These are phyloP conservation scores for Collybia mongolica DNA, from an alignment of 768 basidiomycete species.

Conservation along the genomic window DNA sequence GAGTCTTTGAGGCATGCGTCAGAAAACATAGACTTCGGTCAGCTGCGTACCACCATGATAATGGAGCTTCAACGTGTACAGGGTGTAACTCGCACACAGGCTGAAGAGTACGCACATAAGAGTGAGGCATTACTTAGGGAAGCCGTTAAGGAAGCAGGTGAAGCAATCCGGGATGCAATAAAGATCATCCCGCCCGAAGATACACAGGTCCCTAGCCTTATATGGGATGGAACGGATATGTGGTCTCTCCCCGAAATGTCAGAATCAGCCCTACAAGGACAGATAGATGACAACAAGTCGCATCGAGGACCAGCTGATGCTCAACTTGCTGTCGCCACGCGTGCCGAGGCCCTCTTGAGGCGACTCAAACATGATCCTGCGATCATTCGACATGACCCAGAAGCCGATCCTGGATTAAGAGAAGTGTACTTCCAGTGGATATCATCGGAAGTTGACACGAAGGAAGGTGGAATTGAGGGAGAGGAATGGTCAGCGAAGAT, in stretches of 20 bases:
- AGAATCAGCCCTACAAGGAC: background rate
- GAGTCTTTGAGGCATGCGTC: conserved; percentile 63
- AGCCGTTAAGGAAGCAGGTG: conserved; percentile 78
- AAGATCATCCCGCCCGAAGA: conserved; percentile 88
- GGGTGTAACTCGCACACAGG: conserved; percentile 70
- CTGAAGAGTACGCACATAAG: conserved; percentile 83
- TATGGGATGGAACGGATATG: conserved; percentile 88
- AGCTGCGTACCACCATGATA: conserved; percentile 62
- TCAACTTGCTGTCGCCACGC: conserved; percentile 60
- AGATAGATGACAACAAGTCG: conserved; percentile 17
- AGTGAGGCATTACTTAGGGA: conserved; percentile 64
- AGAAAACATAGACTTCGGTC: conserved; percentile 64
- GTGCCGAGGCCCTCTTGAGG: conserved; percentile 75
- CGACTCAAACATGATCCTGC: conserved; percentile 73
- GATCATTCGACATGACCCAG: conserved; percentile 77
- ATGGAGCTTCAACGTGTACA: conserved; percentile 73
- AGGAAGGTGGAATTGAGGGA: conserved; percentile 56
- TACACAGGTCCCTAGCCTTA: conserved; percentile 32
- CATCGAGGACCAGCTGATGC: conserved; percentile 29
- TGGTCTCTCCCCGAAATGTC: conserved; percentile 66
- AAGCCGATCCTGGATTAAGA: conserved; percentile 52
- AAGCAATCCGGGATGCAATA: conserved; percentile 83
- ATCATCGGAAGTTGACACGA: conserved; percentile 45
- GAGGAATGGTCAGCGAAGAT: conserved; percentile 56
- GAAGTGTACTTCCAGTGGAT: conserved; percentile 61